Evolutionary conservation across 768 basidiomycete species (phyloP), one percentile per base, ranked within the genome.

Genomic region (Strobilomyces echinocephalus): DNA sequence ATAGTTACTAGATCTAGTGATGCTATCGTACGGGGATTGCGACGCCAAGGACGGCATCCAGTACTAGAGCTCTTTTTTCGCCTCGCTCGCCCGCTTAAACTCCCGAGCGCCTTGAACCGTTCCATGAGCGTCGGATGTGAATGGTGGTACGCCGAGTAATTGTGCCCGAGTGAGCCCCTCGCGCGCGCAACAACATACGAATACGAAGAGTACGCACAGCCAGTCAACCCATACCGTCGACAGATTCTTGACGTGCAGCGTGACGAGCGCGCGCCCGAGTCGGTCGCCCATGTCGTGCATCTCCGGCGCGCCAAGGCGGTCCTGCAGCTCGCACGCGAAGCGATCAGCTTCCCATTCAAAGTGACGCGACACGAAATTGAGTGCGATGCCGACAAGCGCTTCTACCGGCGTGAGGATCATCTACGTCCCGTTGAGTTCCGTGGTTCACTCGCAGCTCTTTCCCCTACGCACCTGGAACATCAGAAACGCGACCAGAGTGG

Each of bases 71-170:
- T 57, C 61, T 55, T 71, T 70, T 52, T 68, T 70, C 44, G 40
- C 58, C 53, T 64, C 49, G 57, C 57, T 60, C 0, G 50, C 36
- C 33, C 73, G 72, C 56, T 74, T 70, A 80, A 83, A n/a, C 71
- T 67, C 54, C 95, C 91, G 36, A 97, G 77, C 3, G 83, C 91
- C 58, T 81, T 84, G 63, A 97, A 74, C 8, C 95, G 81, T 73
- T 99, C 95, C 35, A 89, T 87, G 59, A 99, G 69, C 3, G 93
- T 97, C 5, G 95, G 95, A 70, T 99, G 95, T 44, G 90, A 94
- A 71, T 97, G 92, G 69, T 97, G 92, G 62, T 92, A 97, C 20
- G 91, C 90, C 47, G 93, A 97, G 73, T 95, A 97, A 53, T 87
- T 89, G 12, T 2, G 1, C 57, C 39, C n/a, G 16, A 31, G 18